Conservation (phyloP, 352 stramenopile genomes). For the Phytopythium aichiense region DNA sequence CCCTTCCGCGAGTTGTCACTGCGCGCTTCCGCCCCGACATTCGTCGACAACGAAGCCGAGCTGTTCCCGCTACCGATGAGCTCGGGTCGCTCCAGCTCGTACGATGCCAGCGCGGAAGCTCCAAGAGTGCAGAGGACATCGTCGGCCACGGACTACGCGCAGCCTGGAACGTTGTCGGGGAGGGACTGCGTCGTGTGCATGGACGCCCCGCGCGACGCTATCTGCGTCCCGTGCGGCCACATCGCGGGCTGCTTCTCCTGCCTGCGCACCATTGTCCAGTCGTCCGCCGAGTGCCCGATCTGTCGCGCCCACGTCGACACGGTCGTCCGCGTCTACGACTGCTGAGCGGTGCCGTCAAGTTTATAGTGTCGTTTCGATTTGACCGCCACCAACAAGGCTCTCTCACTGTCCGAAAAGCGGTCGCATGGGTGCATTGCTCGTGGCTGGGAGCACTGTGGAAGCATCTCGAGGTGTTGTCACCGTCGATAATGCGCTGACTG, state of each 20-base stretch:
- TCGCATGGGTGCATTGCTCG: too few relatives aligned
- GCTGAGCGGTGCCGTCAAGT: not conserved
- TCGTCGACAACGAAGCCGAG: slow-evolving; percentile 20
- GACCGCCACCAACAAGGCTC: not conserved
- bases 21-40: slow-evolving; percentile 19
- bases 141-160: not conserved
- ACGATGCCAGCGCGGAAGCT: not conserved
- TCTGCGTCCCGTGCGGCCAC: slow-evolving; percentile 63
- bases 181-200: slow-evolving; percentile 46
- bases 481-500: too few relatives aligned
- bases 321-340: slow-evolving; percentile 46
- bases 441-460: too few relatives aligned
- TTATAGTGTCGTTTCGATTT: not conserved
- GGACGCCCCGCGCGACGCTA: slow-evolving; percentile 37
- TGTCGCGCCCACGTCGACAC: slow-evolving; percentile 38
- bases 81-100: not conserved
- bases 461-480: too few relatives aligned
- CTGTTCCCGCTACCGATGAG: slow-evolving; percentile 16
- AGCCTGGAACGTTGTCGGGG: not conserved
- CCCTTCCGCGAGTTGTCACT: not conserved
- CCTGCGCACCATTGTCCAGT: slow-evolving; percentile 28
- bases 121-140: not conserved
- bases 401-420: too few relatives aligned
- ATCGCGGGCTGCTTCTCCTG: slow-evolving; percentile 50
- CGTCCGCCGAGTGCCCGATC: slow-evolving; percentile 36